These are phyloP conservation scores for Amphichorda felina DNA, from an alignment of 2,329 filamentous ascomycete genomes.

Conservation along the genomic window DNA sequence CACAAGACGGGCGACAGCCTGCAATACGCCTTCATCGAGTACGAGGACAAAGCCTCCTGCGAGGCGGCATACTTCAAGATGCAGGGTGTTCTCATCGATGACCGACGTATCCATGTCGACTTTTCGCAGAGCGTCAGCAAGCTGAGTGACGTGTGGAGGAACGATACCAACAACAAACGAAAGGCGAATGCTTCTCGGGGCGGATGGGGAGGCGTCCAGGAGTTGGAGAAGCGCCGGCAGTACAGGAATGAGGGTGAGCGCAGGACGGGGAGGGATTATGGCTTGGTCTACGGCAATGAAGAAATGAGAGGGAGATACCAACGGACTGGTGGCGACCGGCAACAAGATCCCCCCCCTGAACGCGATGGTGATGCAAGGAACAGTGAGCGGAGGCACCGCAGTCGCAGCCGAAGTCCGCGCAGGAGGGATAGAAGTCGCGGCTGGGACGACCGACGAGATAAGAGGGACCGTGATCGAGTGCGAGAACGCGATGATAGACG, in stretches of 20 bases:
- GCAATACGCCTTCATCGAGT: conserved; percentile 97
- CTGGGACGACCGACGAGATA: conserved; percentile 13
- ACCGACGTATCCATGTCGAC: conserved; percentile 94
- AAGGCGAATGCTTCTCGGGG: conserved; percentile 43
- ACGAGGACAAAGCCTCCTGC: conserved; percentile 82
- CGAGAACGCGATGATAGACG: conserved; percentile 12
- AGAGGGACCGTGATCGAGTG: conserved; percentile 11
- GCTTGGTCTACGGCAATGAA: conserved; percentile 71
- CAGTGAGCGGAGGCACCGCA: conserved; percentile 11
- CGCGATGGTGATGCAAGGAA: conserved; percentile 5
- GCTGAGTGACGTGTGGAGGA: conserved; percentile 81
- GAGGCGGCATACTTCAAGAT: conserved; percentile 98
- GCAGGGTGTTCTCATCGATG: conserved; percentile 94
- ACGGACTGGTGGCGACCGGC: not conserved
- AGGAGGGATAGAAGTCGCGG: conserved; percentile 16
- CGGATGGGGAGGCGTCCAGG: conserved; percentile 83
- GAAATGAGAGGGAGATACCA: conserved; percentile 37
- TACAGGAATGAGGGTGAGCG: conserved; percentile 59
- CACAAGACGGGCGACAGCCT: conserved; percentile 88
- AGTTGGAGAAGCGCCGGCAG: conserved; percentile 81
- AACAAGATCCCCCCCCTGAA: conserved; percentile 3
- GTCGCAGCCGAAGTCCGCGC: conserved; percentile 30
- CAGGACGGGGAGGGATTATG: conserved; percentile 40
- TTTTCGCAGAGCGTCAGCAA: conserved; percentile 92
- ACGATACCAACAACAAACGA: conserved; percentile 73